These are phyloP conservation scores for Aurantiochytrium sp. DNA, from an alignment of 108 stramenopile genomes.

Conservation along the genomic window DNA sequence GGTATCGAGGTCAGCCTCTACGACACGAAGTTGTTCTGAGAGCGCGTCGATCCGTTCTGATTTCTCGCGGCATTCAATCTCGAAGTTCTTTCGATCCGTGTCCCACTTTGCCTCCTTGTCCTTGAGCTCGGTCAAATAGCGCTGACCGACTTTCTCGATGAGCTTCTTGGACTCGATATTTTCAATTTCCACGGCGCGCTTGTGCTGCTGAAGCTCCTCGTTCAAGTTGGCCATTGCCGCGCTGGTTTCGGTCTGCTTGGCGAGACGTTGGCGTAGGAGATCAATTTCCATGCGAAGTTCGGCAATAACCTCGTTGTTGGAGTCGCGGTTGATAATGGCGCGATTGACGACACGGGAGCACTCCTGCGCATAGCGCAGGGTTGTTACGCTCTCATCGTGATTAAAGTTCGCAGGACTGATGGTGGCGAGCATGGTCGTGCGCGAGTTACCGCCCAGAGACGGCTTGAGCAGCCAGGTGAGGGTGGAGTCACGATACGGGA, in stretches of 20 bases:
- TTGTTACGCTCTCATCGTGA: constrained; percentile 35
- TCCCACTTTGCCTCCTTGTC: background rate
- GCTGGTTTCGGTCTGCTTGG: background rate
- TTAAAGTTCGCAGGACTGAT: constrained; percentile 30
- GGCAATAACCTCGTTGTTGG: background rate
- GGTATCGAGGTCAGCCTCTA: background rate
- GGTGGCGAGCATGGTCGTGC: constrained; percentile 46
- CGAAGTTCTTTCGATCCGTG: background rate
- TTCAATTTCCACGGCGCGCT: constrained; percentile 7
- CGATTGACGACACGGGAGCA: background rate
- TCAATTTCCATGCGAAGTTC: background rate
- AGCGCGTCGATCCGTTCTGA: background rate
- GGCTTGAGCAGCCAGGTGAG: constrained; percentile 51
- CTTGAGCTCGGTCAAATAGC: background rate
- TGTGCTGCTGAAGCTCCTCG: constrained; percentile 13
- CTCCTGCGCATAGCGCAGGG: constrained; percentile 31
- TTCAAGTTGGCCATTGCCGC: background rate
- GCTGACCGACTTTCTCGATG: background rate
- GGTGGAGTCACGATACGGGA: constrained; percentile 58
- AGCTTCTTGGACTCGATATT: background rate
- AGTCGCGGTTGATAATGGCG: background rate
- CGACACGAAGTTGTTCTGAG: background rate
- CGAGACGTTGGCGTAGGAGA: background rate
- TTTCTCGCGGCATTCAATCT: background rate
- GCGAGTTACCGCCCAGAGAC: constrained; percentile 26